phyloP scores from a whole-genome alignment of 257 asterid genomes.

The Pogostemon cablin region DNA sequence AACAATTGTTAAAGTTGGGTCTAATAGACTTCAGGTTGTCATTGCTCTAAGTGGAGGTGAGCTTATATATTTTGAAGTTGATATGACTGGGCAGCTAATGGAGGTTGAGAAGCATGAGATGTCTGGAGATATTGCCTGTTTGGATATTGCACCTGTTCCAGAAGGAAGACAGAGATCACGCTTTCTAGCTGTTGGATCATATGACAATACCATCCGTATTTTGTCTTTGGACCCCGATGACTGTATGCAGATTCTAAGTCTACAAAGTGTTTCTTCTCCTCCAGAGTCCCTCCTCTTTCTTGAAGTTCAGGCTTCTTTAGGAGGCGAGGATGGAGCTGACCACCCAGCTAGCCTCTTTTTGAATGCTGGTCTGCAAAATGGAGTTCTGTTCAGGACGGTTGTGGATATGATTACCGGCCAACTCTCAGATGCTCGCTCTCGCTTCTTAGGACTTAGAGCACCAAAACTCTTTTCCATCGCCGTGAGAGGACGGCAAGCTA shows the following conservation, averaged over 20 bases:
- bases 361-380: constrained; percentile 93
- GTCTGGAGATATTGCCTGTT: constrained; percentile 99
- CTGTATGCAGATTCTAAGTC: constrained; percentile 92
- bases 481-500: constrained; percentile 91
- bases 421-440: constrained; percentile 97
- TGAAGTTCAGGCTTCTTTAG: constrained; percentile 97
- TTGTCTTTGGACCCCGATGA: constrained; percentile 97
- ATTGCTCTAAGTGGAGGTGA: constrained; percentile 99
- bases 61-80: constrained; percentile 96
- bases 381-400: constrained; percentile 92
- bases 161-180: constrained; percentile 99
- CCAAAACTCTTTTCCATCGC: constrained; percentile 86
- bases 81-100: constrained; percentile 98
- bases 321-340: constrained; percentile 99
- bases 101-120: constrained; percentile 98
- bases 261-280: constrained; percentile 95
- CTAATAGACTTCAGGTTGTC: constrained; percentile 96
- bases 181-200: constrained; percentile 97
- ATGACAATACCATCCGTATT: constrained; percentile 92
- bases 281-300: constrained; percentile 97
- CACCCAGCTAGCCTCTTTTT: constrained; percentile 97
- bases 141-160: constrained; percentile 99
- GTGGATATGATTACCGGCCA: constrained; percentile 99
- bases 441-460: constrained; percentile 93
- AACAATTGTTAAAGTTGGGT: constrained; percentile 96